Conservation (phyloP, 306 rosid genomes). For the Glycine soja region DNA sequence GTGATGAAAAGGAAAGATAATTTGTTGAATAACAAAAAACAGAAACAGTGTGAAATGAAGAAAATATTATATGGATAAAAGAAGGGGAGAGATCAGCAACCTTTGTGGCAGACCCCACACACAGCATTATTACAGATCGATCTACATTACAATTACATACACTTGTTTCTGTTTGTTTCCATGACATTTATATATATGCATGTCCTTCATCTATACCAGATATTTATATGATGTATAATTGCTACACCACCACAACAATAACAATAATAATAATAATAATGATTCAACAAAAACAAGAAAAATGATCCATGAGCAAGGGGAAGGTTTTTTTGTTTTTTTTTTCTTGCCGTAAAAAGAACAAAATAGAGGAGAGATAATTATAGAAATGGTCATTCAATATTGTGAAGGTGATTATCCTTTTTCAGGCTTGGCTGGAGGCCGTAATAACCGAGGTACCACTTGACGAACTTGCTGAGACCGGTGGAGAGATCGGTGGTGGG, state of each 20-base stretch:
- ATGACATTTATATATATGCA: conserved; percentile 41
- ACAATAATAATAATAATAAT: conserved; percentile 30
- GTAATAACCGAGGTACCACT: conserved; percentile 89
- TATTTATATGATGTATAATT: conserved; percentile 50
- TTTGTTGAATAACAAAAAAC: conserved; percentile 36
- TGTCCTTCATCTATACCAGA: conserved; percentile 49
- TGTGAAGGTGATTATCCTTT: conserved; percentile 50
- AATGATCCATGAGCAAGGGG: background rate
- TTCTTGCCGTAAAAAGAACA: too few species aligned
- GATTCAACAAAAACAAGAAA: conserved; percentile 18
- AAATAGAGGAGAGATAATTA: background rate
- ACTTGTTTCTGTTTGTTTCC: conserved; percentile 35
- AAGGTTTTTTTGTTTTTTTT: background rate
- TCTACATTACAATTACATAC: background rate
- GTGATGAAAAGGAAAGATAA: background rate
- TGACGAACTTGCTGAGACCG: conserved; percentile 84
- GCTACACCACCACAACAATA: conserved; percentile 44
- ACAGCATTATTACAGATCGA: conserved; percentile 61
- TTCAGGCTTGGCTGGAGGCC: conserved; percentile 72
- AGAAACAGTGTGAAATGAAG: background rate
- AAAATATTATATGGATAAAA: conserved; percentile 25
- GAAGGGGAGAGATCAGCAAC: conserved; percentile 58
- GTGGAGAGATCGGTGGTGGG: conserved; percentile 78
- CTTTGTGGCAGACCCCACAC: conserved; percentile 81
- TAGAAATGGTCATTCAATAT: background rate